Percentiles rank a stretch among this genome's conserved stretches.
Evolutionary conservation across 225 moss, liverwort and hornwort genomes (phyloP).

Genomic region (Physcomitrellopsis africana): DNA sequence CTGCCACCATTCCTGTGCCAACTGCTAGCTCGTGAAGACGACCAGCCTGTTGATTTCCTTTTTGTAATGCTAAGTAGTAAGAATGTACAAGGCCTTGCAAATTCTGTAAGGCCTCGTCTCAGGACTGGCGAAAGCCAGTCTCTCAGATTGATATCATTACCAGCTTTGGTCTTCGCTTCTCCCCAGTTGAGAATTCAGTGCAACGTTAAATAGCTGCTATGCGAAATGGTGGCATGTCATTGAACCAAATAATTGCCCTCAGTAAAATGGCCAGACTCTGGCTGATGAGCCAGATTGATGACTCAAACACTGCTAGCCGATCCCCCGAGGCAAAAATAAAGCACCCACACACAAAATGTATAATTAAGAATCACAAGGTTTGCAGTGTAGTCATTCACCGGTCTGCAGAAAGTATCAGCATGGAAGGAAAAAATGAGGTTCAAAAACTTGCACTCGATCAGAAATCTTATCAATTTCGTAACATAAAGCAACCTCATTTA

Average conservation of each 20-base stretch:
- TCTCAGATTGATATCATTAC: conserved; percentile 27
- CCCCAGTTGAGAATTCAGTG: conserved; percentile 24
- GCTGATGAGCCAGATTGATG: conserved; percentile 4
- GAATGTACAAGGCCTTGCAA: conserved; percentile 14
- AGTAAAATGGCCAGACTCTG: not conserved
- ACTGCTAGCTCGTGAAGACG: conserved; percentile 16
- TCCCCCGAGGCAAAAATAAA: not conserved
- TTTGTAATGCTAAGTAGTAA: conserved; percentile 29
- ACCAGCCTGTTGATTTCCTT: not conserved
- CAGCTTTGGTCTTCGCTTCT: conserved; percentile 25
- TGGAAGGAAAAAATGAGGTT: not conserved
- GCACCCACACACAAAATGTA: not conserved
- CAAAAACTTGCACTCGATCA: not conserved
- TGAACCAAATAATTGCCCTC: not conserved
- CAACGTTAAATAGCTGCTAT: not conserved
- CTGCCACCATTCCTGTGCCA: conserved; percentile 18
- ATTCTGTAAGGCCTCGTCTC: not conserved
- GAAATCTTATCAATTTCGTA: not conserved
- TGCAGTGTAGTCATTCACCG: not conserved
- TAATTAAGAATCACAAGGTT: not conserved
- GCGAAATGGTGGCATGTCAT: conserved; percentile 2
- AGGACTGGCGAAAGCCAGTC: conserved; percentile 6
- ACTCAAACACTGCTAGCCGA: not conserved
- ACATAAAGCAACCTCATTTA: not conserved
- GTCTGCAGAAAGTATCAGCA: not conserved